Conservation (phyloP, 306 rosid species). For the Rubus idaeus region DNA sequence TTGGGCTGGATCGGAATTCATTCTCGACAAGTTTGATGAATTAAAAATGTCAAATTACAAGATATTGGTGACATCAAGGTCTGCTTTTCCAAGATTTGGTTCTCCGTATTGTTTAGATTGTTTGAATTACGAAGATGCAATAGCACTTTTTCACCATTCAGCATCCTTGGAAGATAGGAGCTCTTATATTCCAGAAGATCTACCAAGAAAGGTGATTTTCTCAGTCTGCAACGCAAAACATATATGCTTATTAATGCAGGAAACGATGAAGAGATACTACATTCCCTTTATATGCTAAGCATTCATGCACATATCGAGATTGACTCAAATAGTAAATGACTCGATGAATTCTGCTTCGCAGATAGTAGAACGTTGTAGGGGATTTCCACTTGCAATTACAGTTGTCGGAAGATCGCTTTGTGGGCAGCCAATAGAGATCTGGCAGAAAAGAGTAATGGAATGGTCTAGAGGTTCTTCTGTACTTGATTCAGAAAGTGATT, state of each 20-base stretch:
- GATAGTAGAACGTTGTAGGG: conserved; percentile 49
- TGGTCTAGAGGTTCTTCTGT: conserved; percentile 30
- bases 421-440: conserved; percentile 7
- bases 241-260: neutral
- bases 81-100: conserved; percentile 29
- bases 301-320: neutral
- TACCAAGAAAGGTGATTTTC: conserved; percentile 45
- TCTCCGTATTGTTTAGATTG: conserved; percentile 26
- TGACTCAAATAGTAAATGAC: neutral
- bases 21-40: conserved; percentile 43
- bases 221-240: conserved; percentile 28
- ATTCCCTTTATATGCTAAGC: neutral
- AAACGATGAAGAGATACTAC: neutral
- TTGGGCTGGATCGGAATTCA: conserved; percentile 14
- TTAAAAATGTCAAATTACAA: conserved; percentile 34
- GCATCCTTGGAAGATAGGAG: conserved; percentile 31
- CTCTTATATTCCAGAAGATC: conserved; percentile 22
- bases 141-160: conserved; percentile 30
- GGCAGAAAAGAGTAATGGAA: conserved; percentile 28
- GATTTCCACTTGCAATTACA: conserved; percentile 50
- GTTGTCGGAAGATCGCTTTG: conserved; percentile 41
- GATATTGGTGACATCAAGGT: conserved; percentile 23
- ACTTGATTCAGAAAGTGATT: conserved; percentile 15
- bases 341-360: conserved; percentile 23
- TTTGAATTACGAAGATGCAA: conserved; percentile 37